A percentile compares a stretch with the other conserved stretches of the same genome.
Evolutionary conservation across 192 early-diverging fungal genomes (phyloP).

Genomic region (Coemansia sp.): DNA sequence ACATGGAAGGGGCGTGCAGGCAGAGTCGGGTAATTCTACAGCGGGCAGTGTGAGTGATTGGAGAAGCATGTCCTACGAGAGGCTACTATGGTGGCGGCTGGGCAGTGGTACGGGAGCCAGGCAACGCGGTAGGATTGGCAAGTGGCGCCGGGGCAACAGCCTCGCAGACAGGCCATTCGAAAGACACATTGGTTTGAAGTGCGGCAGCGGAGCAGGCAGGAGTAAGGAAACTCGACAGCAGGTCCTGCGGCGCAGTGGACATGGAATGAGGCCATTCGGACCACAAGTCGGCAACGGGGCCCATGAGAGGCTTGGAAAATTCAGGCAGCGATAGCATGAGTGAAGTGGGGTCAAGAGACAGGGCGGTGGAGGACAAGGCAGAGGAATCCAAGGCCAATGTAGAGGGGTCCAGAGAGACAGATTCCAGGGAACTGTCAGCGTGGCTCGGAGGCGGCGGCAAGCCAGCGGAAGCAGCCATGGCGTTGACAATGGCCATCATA

Average conservation of each 20-base stretch:
- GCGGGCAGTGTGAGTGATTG: neutral
- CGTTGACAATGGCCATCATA: slow-evolving; percentile 47
- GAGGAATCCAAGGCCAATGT: slow-evolving; percentile 4
- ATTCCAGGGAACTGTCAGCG: neutral
- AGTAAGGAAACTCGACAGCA: neutral
- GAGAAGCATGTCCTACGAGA: neutral
- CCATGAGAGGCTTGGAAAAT: neutral
- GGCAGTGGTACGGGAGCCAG: neutral
- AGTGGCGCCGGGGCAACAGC: neutral
- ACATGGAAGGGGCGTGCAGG: neutral
- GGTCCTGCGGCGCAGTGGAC: neutral
- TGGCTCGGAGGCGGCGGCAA: neutral
- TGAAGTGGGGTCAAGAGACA: slow-evolving; percentile 30
- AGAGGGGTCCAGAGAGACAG: neutral
- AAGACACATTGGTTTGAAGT: neutral
- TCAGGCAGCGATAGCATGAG: slow-evolving; percentile 17
- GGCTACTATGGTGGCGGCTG: neutral
- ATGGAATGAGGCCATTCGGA: slow-evolving; percentile 9
- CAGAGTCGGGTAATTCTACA: neutral
- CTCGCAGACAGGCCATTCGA: slow-evolving; percentile 1
- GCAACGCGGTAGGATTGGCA: neutral
- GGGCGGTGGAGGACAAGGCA: slow-evolving; percentile 14
- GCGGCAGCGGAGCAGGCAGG: neutral
- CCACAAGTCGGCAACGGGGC: slow-evolving; percentile 4
- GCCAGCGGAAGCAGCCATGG: slow-evolving; percentile 20